These are phyloP conservation scores for Aspergillus pseudoterreus DNA, from an alignment of 2,329 filamentous ascomycete genomes.

Conservation along the genomic window DNA sequence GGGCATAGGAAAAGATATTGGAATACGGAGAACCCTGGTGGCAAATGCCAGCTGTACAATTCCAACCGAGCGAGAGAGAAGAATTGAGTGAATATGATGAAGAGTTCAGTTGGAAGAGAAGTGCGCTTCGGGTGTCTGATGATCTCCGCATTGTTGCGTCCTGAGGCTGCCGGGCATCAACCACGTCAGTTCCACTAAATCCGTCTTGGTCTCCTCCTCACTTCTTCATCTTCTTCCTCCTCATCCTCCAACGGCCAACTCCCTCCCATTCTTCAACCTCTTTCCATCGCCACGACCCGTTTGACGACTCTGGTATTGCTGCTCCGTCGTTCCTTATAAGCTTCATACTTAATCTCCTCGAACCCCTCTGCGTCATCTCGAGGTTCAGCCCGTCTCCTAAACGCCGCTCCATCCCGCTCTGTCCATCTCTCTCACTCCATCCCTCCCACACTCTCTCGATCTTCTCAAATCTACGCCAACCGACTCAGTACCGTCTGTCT, in stretches of 20 bases:
- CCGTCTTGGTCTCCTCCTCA: conserved; percentile 12
- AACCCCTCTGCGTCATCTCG: background rate
- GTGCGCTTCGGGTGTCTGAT: conserved; percentile 34
- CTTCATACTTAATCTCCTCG: conserved; percentile 1
- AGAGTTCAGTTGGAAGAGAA: conserved; percentile 8
- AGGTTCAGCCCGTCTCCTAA: background rate
- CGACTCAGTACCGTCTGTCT: conserved; percentile 16
- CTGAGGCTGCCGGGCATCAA: conserved; percentile 22
- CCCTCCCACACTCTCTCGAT: background rate
- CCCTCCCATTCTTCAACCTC: conserved; percentile 1
- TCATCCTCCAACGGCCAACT: conserved; percentile 1
- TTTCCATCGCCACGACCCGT: background rate
- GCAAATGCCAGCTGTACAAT: background rate
- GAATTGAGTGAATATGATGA: background rate
- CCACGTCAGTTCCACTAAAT: conserved; percentile 21
- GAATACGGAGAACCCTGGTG: background rate
- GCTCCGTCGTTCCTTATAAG: conserved; percentile 2
- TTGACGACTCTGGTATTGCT: conserved; percentile 1
- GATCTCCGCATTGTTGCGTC: conserved; percentile 29
- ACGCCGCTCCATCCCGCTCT: background rate
- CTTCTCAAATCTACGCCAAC: conserved; percentile 7
- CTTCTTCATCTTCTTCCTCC: conserved; percentile 10
- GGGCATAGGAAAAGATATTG: background rate
- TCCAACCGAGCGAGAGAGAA: background rate
- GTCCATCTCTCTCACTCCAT: background rate